These are phyloP conservation scores for Excoecaria cochinchinensis DNA, from an alignment of 345 rosid genomes.

Conservation along the genomic window DNA sequence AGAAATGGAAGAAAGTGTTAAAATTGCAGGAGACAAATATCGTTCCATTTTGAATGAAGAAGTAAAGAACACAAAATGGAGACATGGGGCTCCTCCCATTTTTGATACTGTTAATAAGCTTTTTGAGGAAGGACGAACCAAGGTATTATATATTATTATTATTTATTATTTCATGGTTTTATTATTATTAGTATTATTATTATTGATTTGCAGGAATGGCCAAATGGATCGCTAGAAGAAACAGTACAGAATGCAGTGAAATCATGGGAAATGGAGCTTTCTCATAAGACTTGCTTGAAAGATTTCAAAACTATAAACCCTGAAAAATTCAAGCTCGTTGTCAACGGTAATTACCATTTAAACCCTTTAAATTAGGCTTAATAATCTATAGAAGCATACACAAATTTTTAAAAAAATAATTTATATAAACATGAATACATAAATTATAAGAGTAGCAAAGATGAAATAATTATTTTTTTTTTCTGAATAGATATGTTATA, in stretches of 20 bases:
- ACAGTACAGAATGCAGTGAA: constrained; percentile 73
- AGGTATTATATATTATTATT: too few species aligned
- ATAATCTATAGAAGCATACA: too few species aligned
- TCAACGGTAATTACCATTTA: constrained; percentile 72
- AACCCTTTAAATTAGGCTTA: constrained; percentile 39
- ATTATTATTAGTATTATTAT: not conserved
- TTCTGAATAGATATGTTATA: too few species aligned
- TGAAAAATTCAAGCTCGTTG: constrained; percentile 64
- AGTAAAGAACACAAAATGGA: constrained; percentile 50
- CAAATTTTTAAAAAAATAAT: too few species aligned
- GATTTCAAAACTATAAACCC: constrained; percentile 73
- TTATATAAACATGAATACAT: too few species aligned
- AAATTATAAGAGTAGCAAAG: too few species aligned
- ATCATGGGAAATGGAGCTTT: constrained; percentile 88
- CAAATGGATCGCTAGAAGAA: constrained; percentile 74
- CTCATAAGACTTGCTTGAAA: constrained; percentile 62
- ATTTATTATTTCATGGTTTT: too few species aligned
- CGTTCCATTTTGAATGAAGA: constrained; percentile 52
- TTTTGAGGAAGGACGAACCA: constrained; percentile 43
- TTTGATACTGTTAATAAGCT: constrained; percentile 55
- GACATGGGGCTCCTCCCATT: constrained; percentile 60
- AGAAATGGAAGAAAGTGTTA: not conserved
- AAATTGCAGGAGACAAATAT: constrained; percentile 45
- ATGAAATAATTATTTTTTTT: too few species aligned
- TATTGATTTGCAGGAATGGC: constrained; percentile 58